phyloP scores from a whole-genome alignment of 345 rosid genomes.

The Eucalyptus regnans region DNA sequence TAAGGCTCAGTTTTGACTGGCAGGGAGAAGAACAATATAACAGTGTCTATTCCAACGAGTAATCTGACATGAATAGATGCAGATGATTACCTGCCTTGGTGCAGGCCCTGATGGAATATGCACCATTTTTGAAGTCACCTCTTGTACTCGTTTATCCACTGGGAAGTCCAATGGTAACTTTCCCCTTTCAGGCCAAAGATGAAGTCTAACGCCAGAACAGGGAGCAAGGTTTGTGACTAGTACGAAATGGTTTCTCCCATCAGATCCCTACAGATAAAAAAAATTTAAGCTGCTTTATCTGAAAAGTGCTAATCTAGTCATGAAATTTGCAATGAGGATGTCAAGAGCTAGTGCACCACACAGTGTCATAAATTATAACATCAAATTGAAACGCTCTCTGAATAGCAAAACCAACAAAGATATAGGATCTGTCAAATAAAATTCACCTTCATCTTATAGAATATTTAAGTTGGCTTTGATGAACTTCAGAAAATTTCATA shows the following conservation, averaged over 20 bases:
- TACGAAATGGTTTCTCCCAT: constrained; percentile 72
- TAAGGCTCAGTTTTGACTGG: not conserved
- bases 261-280: constrained; percentile 53
- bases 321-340: not conserved
- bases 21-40: not conserved
- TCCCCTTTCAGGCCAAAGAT: constrained; percentile 86
- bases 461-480: not conserved
- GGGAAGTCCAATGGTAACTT: constrained; percentile 37
- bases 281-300: not conserved
- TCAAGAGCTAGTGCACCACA: not conserved
- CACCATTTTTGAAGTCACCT: constrained; percentile 92
- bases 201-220: constrained; percentile 90
- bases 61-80: not conserved
- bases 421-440: not conserved
- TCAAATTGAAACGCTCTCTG: not conserved
- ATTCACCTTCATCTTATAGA: not conserved
- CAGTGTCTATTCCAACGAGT: not conserved
- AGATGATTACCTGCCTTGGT: constrained; percentile 69
- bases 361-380: not conserved
- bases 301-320: not conserved
- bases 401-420: not conserved
- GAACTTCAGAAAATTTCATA: not conserved
- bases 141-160: constrained; percentile 45
- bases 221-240: constrained; percentile 96
- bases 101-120: constrained; percentile 92